These are phyloP conservation scores for Anethum foeniculum DNA, from an alignment of 140 eudicot species.

Conservation along the genomic window DNA sequence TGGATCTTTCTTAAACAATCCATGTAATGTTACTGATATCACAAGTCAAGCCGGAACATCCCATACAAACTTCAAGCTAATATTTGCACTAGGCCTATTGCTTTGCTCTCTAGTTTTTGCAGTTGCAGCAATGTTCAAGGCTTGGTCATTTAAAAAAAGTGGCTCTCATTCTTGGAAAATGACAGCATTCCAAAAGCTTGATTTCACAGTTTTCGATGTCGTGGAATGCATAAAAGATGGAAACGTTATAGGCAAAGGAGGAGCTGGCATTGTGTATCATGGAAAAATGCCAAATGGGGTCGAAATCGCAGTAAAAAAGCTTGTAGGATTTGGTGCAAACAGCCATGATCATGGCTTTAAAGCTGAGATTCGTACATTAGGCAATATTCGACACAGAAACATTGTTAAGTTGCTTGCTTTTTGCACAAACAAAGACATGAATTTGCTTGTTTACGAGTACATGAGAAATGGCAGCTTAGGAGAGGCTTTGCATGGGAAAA, in stretches of 20 bases:
- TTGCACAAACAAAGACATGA: slow-evolving; percentile 80
- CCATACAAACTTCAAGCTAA: slow-evolving; percentile 45
- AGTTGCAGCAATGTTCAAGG: slow-evolving; percentile 61
- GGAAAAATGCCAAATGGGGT: slow-evolving; percentile 81
- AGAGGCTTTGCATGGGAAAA: slow-evolving; percentile 77
- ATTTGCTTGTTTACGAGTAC: slow-evolving; percentile 85
- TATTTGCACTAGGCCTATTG: slow-evolving; percentile 66
- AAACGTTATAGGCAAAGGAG: slow-evolving; percentile 84
- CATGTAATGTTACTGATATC: slow-evolving; percentile 43
- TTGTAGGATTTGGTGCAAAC: slow-evolving; percentile 51
- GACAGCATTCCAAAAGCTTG: slow-evolving; percentile 79
- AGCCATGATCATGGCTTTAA: slow-evolving; percentile 74
- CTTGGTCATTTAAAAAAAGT: slow-evolving; percentile 56
- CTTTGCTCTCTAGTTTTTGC: slow-evolving; percentile 67
- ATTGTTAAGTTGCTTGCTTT: slow-evolving; percentile 78
- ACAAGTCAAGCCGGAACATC: slow-evolving; percentile 26
- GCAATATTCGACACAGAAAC: slow-evolving; percentile 90
- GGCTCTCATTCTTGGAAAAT: slow-evolving; percentile 60
- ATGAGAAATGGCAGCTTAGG: slow-evolving; percentile 96
- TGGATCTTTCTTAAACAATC: slow-evolving; percentile 59
- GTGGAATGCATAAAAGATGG: slow-evolving; percentile 90
- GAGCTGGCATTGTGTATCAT: slow-evolving; percentile 90
- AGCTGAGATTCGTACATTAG: slow-evolving; percentile 85
- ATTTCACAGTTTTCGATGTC: slow-evolving; percentile 61
- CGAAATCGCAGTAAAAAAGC: slow-evolving; percentile 87